Conservation (phyloP, 2,329 filamentous ascomycete species). For the Cercospora sp. region DNA sequence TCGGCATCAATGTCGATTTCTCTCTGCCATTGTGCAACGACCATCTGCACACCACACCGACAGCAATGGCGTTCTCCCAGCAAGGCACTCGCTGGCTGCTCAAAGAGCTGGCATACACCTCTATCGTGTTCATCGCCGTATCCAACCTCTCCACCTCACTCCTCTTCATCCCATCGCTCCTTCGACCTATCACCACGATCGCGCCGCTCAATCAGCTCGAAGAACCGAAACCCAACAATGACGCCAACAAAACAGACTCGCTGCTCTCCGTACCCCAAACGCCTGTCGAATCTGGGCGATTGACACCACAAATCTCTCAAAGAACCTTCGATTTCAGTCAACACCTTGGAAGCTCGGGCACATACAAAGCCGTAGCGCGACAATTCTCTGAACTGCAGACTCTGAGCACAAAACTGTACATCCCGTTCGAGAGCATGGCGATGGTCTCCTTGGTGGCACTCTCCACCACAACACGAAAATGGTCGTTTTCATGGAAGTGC, state of each 20-base stretch:
- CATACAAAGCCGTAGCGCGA: slow-evolving; percentile 33
- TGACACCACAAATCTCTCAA: slow-evolving; percentile 24
- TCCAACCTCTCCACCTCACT: slow-evolving; percentile 17
- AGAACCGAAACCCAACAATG: neutral
- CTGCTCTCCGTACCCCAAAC: slow-evolving; percentile 21
- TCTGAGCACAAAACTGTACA: slow-evolving; percentile 25
- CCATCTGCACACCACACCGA: neutral
- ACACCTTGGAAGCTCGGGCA: slow-evolving; percentile 22
- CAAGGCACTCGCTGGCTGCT: neutral
- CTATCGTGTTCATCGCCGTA: slow-evolving; percentile 1
- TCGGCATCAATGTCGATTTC: neutral
- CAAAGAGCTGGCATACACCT: slow-evolving; percentile 7
- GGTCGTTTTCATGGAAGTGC: slow-evolving; percentile 21
- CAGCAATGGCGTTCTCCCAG: slow-evolving; percentile 1
- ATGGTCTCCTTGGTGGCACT: slow-evolving; percentile 25
- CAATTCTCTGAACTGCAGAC: slow-evolving; percentile 32
- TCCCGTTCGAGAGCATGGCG: slow-evolving; percentile 30
- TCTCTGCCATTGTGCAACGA: neutral
- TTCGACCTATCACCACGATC: slow-evolving; percentile 22
- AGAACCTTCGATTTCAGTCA: slow-evolving; percentile 22
- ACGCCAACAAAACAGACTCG: slow-evolving; percentile 5
- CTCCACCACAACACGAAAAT: slow-evolving; percentile 25
- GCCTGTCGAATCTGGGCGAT: slow-evolving; percentile 22
- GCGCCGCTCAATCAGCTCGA: neutral
- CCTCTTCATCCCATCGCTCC: slow-evolving; percentile 26